Conservation (phyloP, 768 basidiomycete genomes). For the Tubosaeta brunneosetosa region DNA sequence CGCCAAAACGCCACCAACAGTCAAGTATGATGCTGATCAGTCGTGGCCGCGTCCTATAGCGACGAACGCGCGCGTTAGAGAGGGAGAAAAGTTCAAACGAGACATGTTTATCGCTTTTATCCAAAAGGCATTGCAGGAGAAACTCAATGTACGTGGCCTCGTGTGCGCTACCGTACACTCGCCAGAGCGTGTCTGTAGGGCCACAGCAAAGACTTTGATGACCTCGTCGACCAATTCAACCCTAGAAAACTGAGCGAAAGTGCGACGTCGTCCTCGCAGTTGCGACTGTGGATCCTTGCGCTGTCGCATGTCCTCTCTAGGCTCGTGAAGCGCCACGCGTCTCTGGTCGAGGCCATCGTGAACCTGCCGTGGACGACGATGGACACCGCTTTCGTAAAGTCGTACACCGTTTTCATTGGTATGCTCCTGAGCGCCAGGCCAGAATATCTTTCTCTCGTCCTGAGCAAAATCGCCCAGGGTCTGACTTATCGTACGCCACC, state of each 20-base stretch:
- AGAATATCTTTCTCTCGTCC: slow-evolving; percentile 83
- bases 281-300: slow-evolving; percentile 79
- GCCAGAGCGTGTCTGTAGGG: slow-evolving; percentile 58
- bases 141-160: slow-evolving; percentile 51
- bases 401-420: slow-evolving; percentile 84
- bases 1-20: slow-evolving; percentile 35
- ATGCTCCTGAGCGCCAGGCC: slow-evolving; percentile 89
- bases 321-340: slow-evolving; percentile 72
- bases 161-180: slow-evolving; percentile 4
- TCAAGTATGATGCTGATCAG: slow-evolving; percentile 6
- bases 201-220: slow-evolving; percentile 71
- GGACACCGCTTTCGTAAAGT: slow-evolving; percentile 78
- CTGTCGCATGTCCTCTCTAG: slow-evolving; percentile 93
- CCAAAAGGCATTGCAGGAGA: slow-evolving; percentile 74
- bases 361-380: slow-evolving; percentile 91
- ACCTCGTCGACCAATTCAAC: slow-evolving; percentile 85
- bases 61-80: slow-evolving; percentile 73
- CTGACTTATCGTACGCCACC: slow-evolving; percentile 79
- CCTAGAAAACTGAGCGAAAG: slow-evolving; percentile 37
- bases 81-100: slow-evolving; percentile 70
- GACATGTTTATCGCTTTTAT: slow-evolving; percentile 85
- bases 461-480: slow-evolving; percentile 76
- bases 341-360: slow-evolving; percentile 83
- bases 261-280: slow-evolving; percentile 41
- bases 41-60: slow-evolving; percentile 53